Evolutionary conservation across 2,329 filamentous ascomycete genomes (phyloP).

Genomic region (Plectosphaerella cucumerina): DNA sequence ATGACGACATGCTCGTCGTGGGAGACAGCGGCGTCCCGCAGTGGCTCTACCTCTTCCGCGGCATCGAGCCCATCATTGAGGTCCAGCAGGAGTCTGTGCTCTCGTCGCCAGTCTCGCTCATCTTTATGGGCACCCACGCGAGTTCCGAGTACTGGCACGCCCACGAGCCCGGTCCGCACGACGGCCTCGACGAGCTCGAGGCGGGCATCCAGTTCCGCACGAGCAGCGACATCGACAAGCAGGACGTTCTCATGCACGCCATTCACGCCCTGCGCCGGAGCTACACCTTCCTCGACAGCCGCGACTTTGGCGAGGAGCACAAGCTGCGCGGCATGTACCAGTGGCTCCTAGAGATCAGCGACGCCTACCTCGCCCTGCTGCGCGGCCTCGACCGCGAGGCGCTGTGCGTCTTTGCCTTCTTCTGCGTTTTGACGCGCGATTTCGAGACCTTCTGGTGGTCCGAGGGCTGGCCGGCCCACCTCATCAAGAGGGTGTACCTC

Average conservation of each 20-base stretch:
- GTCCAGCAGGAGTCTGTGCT: slow-evolving; percentile 4
- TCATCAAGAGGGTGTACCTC: slow-evolving; percentile 7
- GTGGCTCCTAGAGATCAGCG: slow-evolving; percentile 6
- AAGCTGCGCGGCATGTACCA: slow-evolving; percentile 5
- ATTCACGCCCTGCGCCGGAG: slow-evolving; percentile 3
- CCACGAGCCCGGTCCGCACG: neutral
- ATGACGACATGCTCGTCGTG: slow-evolving; percentile 13
- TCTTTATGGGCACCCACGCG: slow-evolving; percentile 2
- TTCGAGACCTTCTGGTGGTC: slow-evolving; percentile 10
- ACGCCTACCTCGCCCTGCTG: slow-evolving; percentile 5
- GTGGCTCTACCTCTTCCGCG: slow-evolving; percentile 12
- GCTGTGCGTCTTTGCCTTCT: slow-evolving; percentile 9
- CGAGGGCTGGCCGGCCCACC: slow-evolving; percentile 9
- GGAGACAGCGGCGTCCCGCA: slow-evolving; percentile 11
- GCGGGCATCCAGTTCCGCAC: slow-evolving; percentile 2
- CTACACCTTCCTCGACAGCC: slow-evolving; percentile 2
- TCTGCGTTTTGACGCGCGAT: slow-evolving; percentile 3
- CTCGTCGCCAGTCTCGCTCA: slow-evolving; percentile 5
- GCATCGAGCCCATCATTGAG: slow-evolving; percentile 11
- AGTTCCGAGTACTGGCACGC: neutral
- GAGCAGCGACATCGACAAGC: neutral
- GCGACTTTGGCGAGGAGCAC: neutral
- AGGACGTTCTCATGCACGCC: slow-evolving; percentile 1
- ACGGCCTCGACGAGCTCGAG: slow-evolving; percentile 1
- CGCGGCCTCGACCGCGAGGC: slow-evolving; percentile 2